These are phyloP conservation scores for Friedmanniomyces endolithicus DNA, from an alignment of 495 filamentous ascomycete genomes.

Conservation along the genomic window DNA sequence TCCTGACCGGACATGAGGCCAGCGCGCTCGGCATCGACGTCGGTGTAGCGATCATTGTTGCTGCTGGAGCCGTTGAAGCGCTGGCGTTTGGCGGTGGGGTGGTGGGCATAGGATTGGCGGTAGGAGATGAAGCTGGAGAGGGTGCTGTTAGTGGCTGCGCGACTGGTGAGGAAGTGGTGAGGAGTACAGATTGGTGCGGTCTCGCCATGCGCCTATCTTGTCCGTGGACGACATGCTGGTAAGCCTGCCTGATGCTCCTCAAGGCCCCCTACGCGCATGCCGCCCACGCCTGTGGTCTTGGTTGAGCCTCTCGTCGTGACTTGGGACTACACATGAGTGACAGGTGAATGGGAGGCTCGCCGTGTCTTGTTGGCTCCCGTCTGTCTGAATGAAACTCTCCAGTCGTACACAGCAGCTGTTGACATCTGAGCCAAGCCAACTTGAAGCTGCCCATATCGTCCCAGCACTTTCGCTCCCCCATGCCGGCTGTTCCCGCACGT, in stretches of 20 bases:
- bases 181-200: slow-evolving; percentile 73
- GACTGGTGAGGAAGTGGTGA: background rate
- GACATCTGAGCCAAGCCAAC: too few species aligned
- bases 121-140: slow-evolving; percentile 69
- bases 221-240: slow-evolving; percentile 5
- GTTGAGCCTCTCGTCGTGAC: background rate
- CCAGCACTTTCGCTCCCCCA: too few species aligned
- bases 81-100: slow-evolving; percentile 66
- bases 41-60: slow-evolving; percentile 10
- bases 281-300: background rate
- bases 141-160: slow-evolving; percentile 33
- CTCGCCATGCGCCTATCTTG: slow-evolving; percentile 52
- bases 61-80: slow-evolving; percentile 36
- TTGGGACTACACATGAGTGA: background rate
- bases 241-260: background rate
- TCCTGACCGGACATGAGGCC: slow-evolving; percentile 70
- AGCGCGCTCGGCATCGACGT: slow-evolving; percentile 54
- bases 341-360: background rate
- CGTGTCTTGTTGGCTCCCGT: too few species aligned
- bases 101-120: slow-evolving; percentile 93
- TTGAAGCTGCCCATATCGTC: too few species aligned
- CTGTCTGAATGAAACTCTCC: too few species aligned
- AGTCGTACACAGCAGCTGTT: too few species aligned
- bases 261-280: background rate
- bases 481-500: too few species aligned